phyloP scores from a whole-genome alignment of 1,139 yeast species.

The Kodamaea sp. region DNA sequence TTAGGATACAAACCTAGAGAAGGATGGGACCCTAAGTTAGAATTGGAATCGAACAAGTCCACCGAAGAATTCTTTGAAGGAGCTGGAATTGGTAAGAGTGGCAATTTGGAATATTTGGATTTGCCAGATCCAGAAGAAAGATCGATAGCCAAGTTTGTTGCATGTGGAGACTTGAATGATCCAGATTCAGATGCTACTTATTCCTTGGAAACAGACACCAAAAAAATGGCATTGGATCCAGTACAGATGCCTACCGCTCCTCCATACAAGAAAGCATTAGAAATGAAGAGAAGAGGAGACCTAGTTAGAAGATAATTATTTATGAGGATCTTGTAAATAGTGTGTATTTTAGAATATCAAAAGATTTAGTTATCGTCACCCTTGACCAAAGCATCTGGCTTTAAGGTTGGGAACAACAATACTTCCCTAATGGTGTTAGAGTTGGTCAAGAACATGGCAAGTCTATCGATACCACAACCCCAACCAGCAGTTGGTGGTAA shows the following conservation, averaged over 20 bases:
- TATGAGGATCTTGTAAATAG: too few species aligned
- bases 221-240: constrained; percentile 66
- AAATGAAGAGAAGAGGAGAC: constrained; percentile 77
- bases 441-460: constrained; percentile 96
- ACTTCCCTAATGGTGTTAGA: constrained; percentile 98
- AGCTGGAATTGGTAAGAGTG: constrained; percentile 57
- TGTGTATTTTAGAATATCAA: neutral
- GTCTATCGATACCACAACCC: constrained; percentile 99
- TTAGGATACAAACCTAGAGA: constrained; percentile 78
- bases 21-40: constrained; percentile 75
- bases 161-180: constrained; percentile 88
- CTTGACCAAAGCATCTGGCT: constrained; percentile 70
- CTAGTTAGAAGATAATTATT: constrained; percentile 32
- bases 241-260: constrained; percentile 96
- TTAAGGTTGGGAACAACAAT: constrained; percentile 95
- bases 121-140: constrained; percentile 59
- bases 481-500: constrained; percentile 99
- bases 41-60: constrained; percentile 55
- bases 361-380: constrained; percentile 30
- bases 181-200: constrained; percentile 96
- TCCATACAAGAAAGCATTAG: constrained; percentile 89
- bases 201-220: constrained; percentile 51
- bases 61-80: constrained; percentile 82
- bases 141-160: constrained; percentile 79
- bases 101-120: constrained; percentile 42